These are phyloP conservation scores for Pseudogymnoascus sp. DNA, from an alignment of 2,329 filamentous ascomycete species.

Conservation along the genomic window DNA sequence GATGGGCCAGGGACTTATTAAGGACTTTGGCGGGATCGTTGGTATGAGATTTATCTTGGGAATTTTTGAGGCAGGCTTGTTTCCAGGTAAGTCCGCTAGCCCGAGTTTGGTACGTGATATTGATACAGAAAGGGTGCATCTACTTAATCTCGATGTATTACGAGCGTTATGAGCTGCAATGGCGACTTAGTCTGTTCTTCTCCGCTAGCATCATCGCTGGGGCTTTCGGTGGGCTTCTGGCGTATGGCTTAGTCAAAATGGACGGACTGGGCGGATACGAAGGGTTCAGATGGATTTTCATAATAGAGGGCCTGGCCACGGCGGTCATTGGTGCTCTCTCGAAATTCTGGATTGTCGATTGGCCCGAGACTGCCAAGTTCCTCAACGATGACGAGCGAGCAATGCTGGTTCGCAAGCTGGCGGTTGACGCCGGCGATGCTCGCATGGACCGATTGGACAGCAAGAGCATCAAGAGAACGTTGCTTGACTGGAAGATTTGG, in stretches of 20 bases:
- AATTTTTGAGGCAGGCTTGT: slow-evolving; percentile 38
- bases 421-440: slow-evolving; percentile 24
- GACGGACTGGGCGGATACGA: slow-evolving; percentile 35
- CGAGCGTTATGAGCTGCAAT: slow-evolving; percentile 41
- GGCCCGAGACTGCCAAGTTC: slow-evolving; percentile 39
- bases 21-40: slow-evolving; percentile 33
- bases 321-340: slow-evolving; percentile 27
- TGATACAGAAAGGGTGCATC: slow-evolving; percentile 21
- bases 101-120: not conserved
- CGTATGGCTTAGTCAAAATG: slow-evolving; percentile 40
- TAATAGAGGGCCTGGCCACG: slow-evolving; percentile 38
- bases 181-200: slow-evolving; percentile 38
- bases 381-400: slow-evolving; percentile 35
- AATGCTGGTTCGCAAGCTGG: slow-evolving; percentile 28
- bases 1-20: slow-evolving; percentile 40
- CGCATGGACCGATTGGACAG: slow-evolving; percentile 26
- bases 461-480: slow-evolving; percentile 26
- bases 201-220: slow-evolving; percentile 35
- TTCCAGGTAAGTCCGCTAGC: slow-evolving; percentile 31
- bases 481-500: slow-evolving; percentile 35
- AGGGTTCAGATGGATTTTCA: slow-evolving; percentile 43
- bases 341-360: slow-evolving; percentile 42
- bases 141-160: slow-evolving; percentile 44
- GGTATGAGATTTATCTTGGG: slow-evolving; percentile 36
- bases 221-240: slow-evolving; percentile 39